phyloP scores from a whole-genome alignment of 2,329 filamentous ascomycete species.

The Colletotrichum sp. region DNA sequence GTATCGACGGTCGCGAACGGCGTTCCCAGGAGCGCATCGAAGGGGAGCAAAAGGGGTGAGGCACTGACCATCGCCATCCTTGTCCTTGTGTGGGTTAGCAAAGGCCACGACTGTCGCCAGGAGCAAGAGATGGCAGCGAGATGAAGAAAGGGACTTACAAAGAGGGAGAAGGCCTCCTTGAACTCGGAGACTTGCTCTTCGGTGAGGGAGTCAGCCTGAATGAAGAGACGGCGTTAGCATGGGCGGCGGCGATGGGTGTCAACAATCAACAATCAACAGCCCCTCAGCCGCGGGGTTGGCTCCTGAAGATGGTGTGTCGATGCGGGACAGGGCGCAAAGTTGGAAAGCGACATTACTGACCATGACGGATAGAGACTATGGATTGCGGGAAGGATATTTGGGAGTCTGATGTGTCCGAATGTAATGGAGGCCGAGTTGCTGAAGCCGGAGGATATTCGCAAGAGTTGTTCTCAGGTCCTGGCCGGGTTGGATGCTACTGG shows the following conservation, averaged over 20 bases:
- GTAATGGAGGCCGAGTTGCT: background rate
- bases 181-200: slow-evolving; percentile 99
- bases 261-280: background rate
- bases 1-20: background rate
- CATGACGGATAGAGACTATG: slow-evolving; percentile 1
- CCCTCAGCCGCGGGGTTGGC: slow-evolving; percentile 18
- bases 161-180: slow-evolving; percentile 99
- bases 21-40: background rate
- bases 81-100: slow-evolving; percentile 66
- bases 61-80: slow-evolving; percentile 87
- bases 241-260: background rate
- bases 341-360: background rate
- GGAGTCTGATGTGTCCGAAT: background rate
- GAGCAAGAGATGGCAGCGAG: background rate
- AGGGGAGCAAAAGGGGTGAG: background rate
- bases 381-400: background rate
- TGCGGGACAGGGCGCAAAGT: background rate
- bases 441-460: slow-evolving; percentile 6
- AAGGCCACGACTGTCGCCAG: slow-evolving; percentile 15
- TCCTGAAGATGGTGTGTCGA: background rate
- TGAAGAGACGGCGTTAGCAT: slow-evolving; percentile 4
- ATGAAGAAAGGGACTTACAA: slow-evolving; percentile 69
- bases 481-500: slow-evolving; percentile 4
- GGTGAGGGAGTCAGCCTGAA: slow-evolving; percentile 93
- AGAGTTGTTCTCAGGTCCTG: slow-evolving; percentile 13